Percentiles rank a stretch among this genome's conserved stretches.
Conservation (phyloP, 129 eudicot genomes). For the Kitagawia praeruptora region DNA sequence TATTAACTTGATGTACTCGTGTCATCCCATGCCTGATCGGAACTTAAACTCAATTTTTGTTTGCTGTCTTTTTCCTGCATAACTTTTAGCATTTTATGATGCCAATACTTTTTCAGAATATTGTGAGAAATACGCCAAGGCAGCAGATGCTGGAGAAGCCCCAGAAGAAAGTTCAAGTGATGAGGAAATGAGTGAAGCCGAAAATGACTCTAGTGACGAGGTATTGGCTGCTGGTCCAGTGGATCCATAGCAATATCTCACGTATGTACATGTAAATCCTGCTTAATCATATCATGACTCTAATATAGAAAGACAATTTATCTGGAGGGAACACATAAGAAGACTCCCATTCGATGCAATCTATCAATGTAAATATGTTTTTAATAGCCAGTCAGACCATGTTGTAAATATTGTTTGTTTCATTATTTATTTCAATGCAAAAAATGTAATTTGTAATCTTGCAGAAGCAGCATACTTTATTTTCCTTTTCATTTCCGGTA, state of each 20-base stretch:
- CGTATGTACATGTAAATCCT: conserved; percentile 26
- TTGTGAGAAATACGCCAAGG: conserved; percentile 78
- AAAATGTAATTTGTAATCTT: background rate
- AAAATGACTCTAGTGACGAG: conserved; percentile 69
- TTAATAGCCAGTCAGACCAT: conserved; percentile 8
- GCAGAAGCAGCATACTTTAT: background rate
- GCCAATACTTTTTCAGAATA: conserved; percentile 39
- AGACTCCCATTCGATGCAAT: conserved; percentile 20
- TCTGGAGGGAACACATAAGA: conserved; percentile 38
- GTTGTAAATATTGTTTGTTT: background rate
- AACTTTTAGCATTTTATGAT: background rate
- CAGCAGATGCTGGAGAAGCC: conserved; percentile 74
- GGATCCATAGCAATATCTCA: conserved; percentile 39
- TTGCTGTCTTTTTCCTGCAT: background rate
- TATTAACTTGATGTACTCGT: background rate
- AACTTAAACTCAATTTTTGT: background rate
- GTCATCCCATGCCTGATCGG: background rate
- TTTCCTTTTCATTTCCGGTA: no score
- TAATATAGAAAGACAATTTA: conserved; percentile 23
- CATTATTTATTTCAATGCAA: background rate
- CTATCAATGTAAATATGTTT: conserved; percentile 37
- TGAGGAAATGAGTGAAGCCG: conserved; percentile 75
- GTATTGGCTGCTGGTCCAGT: conserved; percentile 70
- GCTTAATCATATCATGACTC: conserved; percentile 17
- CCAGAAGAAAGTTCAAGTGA: conserved; percentile 74